Percentiles rank a stretch among this genome's conserved stretches.
Conservation (phyloP, 352 stramenopile genomes). For the Pythium dissotocum region DNA sequence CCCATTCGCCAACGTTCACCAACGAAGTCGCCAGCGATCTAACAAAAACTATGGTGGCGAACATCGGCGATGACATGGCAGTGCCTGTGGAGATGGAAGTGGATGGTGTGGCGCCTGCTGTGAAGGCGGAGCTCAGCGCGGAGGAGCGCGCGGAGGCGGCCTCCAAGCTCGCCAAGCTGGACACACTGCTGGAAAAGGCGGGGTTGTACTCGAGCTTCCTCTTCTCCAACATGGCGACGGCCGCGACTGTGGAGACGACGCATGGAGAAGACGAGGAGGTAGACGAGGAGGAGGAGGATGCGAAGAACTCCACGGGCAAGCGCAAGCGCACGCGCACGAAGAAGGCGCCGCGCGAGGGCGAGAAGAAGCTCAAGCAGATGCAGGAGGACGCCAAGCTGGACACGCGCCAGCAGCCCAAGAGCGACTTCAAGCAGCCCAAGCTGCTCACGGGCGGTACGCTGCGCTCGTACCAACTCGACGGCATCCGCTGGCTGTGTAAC, state of each 20-base stretch:
- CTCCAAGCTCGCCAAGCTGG: conserved; percentile 77
- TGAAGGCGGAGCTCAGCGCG: conserved; percentile 1
- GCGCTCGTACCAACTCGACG: conserved; percentile 96
- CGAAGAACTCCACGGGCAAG: conserved; percentile 26
- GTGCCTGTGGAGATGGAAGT: conserved; percentile 29
- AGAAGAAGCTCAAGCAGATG: conserved; percentile 73
- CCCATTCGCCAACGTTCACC: background rate
- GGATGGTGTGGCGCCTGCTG: conserved; percentile 16
- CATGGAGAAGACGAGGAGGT: conserved; percentile 5
- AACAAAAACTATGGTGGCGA: conserved; percentile 57
- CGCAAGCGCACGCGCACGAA: conserved; percentile 40
- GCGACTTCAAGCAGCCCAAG: conserved; percentile 67
- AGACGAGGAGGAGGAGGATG: conserved; percentile 28
- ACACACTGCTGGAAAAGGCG: conserved; percentile 86
- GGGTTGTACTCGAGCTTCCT: conserved; percentile 87
- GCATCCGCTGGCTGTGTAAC: conserved; percentile 96
- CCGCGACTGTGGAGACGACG: conserved; percentile 38
- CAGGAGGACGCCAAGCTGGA: conserved; percentile 52
- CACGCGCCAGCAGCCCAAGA: conserved; percentile 40
- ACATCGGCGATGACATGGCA: conserved; percentile 32
- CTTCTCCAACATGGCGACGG: conserved; percentile 83
- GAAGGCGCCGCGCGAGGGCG: conserved; percentile 44
- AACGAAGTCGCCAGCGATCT: background rate
- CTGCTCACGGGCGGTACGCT: conserved; percentile 79
- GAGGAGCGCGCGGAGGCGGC: conserved; percentile 48